Evolutionary conservation across 2,329 filamentous ascomycete species (phyloP).

Genomic region (Clathrospora elynae): DNA sequence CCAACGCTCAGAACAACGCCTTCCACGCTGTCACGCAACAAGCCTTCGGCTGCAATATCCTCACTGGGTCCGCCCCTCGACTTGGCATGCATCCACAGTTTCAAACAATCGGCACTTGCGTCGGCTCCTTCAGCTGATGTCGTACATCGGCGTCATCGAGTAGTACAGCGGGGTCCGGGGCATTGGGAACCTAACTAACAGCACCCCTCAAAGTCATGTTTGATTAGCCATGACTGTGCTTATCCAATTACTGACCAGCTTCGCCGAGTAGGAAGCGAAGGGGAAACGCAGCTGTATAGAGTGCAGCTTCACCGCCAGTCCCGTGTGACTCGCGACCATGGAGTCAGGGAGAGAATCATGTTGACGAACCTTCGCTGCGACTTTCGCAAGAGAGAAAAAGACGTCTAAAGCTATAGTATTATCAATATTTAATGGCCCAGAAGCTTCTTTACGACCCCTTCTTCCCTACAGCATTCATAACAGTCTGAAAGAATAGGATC

Average conservation of each 20-base stretch:
- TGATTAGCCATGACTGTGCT: not conserved
- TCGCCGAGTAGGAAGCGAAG: not conserved
- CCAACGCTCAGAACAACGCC: too few relatives aligned
- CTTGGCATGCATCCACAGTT: not conserved
- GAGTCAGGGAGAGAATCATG: too few relatives aligned
- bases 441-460: not conserved
- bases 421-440: too few relatives aligned
- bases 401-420: too few relatives aligned
- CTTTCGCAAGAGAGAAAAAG: too few relatives aligned
- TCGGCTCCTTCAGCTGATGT: not conserved
- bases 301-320: slow-evolving; percentile 2
- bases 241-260: not conserved
- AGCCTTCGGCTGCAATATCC: too few relatives aligned
- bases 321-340: not conserved
- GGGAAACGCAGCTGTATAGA: not conserved
- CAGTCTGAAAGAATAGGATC: not conserved
- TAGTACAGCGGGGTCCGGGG: slow-evolving; percentile 1
- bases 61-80: too few relatives aligned
- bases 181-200: not conserved
- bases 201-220: not conserved
- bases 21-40: too few relatives aligned
- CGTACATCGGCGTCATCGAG: not conserved
- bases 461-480: not conserved
- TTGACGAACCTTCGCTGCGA: too few relatives aligned
- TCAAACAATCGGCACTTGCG: not conserved